Conservation (phyloP, 2,329 filamentous ascomycete species). For the Dactylellina leptospora region DNA sequence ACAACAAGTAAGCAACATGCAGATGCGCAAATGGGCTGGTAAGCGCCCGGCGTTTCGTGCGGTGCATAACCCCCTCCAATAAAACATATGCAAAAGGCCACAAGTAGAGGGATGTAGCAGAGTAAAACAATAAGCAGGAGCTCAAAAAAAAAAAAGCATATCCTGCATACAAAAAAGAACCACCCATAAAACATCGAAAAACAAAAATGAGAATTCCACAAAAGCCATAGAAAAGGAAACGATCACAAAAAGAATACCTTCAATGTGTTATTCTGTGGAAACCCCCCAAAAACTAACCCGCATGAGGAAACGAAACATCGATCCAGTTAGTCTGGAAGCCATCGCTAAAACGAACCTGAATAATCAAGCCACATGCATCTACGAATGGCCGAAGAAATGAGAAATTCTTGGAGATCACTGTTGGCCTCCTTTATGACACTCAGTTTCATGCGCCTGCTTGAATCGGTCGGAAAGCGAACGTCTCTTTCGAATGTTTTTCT, state of each 20-base stretch:
- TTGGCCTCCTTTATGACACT: slow-evolving; percentile 20
- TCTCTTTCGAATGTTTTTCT: slow-evolving; percentile 8
- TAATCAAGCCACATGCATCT: neutral
- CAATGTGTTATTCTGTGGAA: no score
- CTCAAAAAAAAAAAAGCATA: neutral
- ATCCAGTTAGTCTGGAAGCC: slow-evolving; percentile 14
- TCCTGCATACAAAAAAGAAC: neutral
- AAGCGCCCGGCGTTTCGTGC: slow-evolving; percentile 3
- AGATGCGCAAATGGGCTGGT: neutral
- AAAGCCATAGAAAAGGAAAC: no score
- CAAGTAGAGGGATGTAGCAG: neutral
- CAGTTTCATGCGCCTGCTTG: slow-evolving; percentile 8
- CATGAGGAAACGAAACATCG: neutral
- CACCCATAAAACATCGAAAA: neutral
- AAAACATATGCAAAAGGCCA: neutral
- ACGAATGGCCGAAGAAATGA: neutral
- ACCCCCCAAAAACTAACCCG: neutral
- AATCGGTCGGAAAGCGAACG: neutral
- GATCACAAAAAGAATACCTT: no score
- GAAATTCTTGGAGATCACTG: neutral
- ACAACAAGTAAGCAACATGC: no score
- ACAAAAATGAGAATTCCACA: neutral
- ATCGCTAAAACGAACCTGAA: neutral
- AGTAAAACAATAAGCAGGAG: neutral
- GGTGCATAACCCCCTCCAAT: slow-evolving; percentile 5